A percentile compares a stretch with the other conserved stretches of the same genome.
Evolutionary conservation across 192 early-diverging fungal species (phyloP).

Genomic region (Bifiguratus adelaidae): DNA sequence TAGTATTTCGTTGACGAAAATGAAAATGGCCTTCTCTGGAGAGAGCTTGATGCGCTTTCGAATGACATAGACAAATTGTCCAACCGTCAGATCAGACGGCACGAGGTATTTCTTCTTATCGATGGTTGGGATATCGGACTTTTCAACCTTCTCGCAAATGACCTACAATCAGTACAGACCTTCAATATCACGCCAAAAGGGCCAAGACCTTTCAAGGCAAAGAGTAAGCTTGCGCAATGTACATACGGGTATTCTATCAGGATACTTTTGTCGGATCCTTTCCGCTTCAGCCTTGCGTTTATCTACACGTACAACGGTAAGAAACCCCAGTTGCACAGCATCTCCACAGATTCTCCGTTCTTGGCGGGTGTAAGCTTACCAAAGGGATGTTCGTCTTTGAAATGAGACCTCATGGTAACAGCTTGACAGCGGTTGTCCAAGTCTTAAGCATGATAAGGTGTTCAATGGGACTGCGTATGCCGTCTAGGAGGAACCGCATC

Average conservation of each 20-base stretch:
- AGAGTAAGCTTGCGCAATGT: background rate
- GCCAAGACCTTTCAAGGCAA: background rate
- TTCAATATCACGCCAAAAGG: no score
- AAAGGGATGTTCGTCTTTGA: constrained; percentile 95
- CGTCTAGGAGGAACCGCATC: no score
- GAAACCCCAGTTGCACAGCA: background rate
- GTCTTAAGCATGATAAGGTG: no score
- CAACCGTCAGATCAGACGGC: constrained; percentile 91
- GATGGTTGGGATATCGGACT: constrained; percentile 90
- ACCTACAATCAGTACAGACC: no score
- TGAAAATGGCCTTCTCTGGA: constrained; percentile 97
- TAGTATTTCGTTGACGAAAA: constrained; percentile 94
- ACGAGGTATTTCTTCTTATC: constrained; percentile 99
- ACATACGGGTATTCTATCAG: constrained; percentile 72
- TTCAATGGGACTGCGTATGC: no score
- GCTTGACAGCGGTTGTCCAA: no score
- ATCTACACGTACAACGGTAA: constrained; percentile 57
- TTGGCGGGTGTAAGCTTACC: no score
- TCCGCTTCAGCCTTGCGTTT: constrained; percentile 96
- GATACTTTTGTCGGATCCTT: constrained; percentile 93
- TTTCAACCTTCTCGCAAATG: constrained; percentile 95
- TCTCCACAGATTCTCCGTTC: background rate
- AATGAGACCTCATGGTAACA: no score
- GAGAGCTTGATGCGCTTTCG: constrained; percentile 94
- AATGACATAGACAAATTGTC: constrained; percentile 96